These are phyloP conservation scores for Lecanicillium sp. DNA, from an alignment of 2,329 filamentous ascomycete species.

Conservation along the genomic window DNA sequence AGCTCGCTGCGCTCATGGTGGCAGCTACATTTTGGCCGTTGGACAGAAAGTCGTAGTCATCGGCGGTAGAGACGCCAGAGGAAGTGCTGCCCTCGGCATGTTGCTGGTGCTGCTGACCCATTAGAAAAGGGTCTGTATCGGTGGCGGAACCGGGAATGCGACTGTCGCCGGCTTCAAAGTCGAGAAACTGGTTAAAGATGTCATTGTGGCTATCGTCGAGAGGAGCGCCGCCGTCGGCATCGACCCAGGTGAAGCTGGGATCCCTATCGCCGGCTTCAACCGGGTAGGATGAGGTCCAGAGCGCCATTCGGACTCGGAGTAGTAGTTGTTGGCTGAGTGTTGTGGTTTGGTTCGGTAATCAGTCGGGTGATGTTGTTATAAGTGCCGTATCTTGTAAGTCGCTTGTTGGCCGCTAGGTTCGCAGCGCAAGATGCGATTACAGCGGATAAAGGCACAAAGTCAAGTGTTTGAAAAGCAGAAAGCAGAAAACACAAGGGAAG, in stretches of 20 bases:
- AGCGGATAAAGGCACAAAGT: no score
- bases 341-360: no score
- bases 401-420: no score
- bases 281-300: conserved; percentile 26
- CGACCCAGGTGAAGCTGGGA: conserved; percentile 26
- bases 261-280: conserved; percentile 26
- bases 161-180: conserved; percentile 23
- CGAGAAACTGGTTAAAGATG: conserved; percentile 28
- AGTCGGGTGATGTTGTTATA: no score
- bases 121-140: conserved; percentile 19
- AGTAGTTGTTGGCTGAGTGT: no score
- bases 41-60: conserved; percentile 28
- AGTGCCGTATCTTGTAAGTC: no score
- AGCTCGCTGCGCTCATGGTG: conserved; percentile 15
- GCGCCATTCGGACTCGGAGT: conserved; percentile 22
- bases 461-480: no score
- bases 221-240: conserved; percentile 17
- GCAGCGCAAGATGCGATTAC: no score
- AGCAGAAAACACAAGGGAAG: no score
- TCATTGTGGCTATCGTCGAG: conserved; percentile 21
- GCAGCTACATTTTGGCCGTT: conserved; percentile 22
- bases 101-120: conserved; percentile 12
- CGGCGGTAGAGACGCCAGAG: conserved; percentile 25
- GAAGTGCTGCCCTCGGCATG: conserved; percentile 24
- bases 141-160: conserved; percentile 10